A percentile compares a stretch with the other conserved stretches of the same genome.
Conservation (phyloP, 306 rosid species). For the Senna tora region DNA sequence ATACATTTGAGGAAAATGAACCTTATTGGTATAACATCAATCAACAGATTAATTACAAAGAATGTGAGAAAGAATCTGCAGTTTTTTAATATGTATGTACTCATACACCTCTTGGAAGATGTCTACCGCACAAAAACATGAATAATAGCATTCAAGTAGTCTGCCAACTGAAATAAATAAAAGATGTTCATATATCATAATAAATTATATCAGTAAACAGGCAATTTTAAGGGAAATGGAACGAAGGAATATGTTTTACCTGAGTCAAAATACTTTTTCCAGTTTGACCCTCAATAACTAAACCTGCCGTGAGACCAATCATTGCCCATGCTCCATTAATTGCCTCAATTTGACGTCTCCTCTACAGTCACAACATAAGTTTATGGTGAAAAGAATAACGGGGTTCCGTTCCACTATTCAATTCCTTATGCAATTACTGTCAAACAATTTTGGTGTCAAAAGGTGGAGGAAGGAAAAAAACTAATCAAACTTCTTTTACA, state of each 20-base stretch:
- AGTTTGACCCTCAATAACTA: constrained; percentile 81
- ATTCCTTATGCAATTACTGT: constrained; percentile 17
- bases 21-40: constrained; percentile 20
- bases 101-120: constrained; percentile 29
- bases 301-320: constrained; percentile 88
- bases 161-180: constrained; percentile 64
- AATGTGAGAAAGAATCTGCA: constrained; percentile 49
- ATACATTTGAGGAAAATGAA: constrained; percentile 32
- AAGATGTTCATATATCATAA: constrained; percentile 1
- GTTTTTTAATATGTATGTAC: constrained; percentile 29
- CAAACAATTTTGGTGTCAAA: constrained; percentile 7
- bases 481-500: background rate
- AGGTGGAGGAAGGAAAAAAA: constrained; percentile 10
- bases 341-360: constrained; percentile 84
- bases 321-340: constrained; percentile 98
- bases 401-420: constrained; percentile 23
- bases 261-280: constrained; percentile 76
- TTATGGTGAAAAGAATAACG: constrained; percentile 29
- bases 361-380: constrained; percentile 53
- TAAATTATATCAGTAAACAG: constrained; percentile 17
- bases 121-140: constrained; percentile 57
- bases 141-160: constrained; percentile 58
- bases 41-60: constrained; percentile 36
- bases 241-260: constrained; percentile 48
- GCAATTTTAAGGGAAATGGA: constrained; percentile 35